phyloP scores from a whole-genome alignment of 1,284 basidiomycete genomes.

The Cyathus olla region DNA sequence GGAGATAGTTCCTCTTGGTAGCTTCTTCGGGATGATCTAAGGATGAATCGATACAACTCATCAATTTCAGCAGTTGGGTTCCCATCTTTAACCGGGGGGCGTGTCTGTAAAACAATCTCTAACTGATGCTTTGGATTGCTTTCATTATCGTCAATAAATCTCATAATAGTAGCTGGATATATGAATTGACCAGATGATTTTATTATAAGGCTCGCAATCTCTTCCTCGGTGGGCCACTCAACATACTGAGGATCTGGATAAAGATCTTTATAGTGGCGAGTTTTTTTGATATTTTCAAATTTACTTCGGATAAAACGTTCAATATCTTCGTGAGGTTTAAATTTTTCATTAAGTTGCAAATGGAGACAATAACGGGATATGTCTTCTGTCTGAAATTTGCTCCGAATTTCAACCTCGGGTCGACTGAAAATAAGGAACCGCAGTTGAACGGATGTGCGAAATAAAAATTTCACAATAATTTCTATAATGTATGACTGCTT shows the following conservation, averaged over 20 bases:
- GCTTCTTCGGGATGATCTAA: not conserved
- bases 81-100: not conserved
- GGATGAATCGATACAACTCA: not conserved
- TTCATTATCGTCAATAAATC: not conserved
- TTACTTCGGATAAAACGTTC: not conserved
- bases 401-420: not conserved
- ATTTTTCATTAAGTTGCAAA: not conserved
- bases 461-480: not conserved
- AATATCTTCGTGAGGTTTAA: not conserved
- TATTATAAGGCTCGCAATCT: not conserved
- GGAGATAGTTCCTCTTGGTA: not conserved
- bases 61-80: not conserved
- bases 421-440: not conserved
- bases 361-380: not conserved
- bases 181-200: not conserved
- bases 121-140: not conserved
- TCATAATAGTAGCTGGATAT: not conserved
- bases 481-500: not conserved
- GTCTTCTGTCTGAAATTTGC: not conserved
- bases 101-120: not conserved
- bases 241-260: not conserved
- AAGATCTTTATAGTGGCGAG: not conserved
- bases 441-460: not conserved
- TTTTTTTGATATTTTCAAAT: not conserved
- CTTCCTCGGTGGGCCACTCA: not conserved